Evolutionary conservation across 768 basidiomycete species (phyloP).

Genomic region (Pleurotus ostreatus): DNA sequence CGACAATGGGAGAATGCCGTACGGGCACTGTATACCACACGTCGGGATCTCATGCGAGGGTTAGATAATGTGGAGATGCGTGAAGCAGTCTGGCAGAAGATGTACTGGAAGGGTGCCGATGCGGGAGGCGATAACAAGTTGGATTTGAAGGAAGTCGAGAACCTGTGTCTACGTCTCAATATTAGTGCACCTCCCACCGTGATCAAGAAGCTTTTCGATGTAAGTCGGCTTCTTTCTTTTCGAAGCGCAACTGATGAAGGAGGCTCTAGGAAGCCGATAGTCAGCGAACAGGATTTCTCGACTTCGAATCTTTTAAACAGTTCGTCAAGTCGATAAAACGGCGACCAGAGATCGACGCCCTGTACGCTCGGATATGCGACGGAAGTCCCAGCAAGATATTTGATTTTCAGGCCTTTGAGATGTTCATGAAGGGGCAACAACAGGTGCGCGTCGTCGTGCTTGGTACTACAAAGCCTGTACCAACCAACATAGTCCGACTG

Average conservation of each 20-base stretch:
- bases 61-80: slow-evolving; percentile 6
- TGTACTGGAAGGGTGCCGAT: slow-evolving; percentile 20
- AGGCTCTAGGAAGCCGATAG: slow-evolving; percentile 60
- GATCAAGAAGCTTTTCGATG: slow-evolving; percentile 56
- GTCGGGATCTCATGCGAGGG: slow-evolving; percentile 1
- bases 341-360: slow-evolving; percentile 70
- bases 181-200: slow-evolving; percentile 51
- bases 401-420: slow-evolving; percentile 36
- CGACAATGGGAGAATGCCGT: slow-evolving; percentile 56
- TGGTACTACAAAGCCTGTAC: not conserved
- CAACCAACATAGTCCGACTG: slow-evolving; percentile 27
- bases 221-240: slow-evolving; percentile 16
- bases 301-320: slow-evolving; percentile 73
- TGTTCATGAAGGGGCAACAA: slow-evolving; percentile 41
- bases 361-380: slow-evolving; percentile 42
- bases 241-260: not conserved
- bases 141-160: slow-evolving; percentile 67
- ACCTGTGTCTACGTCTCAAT: slow-evolving; percentile 66
- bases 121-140: slow-evolving; percentile 56
- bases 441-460: slow-evolving; percentile 22
- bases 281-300: slow-evolving; percentile 51
- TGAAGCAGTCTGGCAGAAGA: slow-evolving; percentile 6
- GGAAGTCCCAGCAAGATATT: slow-evolving; percentile 28
- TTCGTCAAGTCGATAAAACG: slow-evolving; percentile 81
- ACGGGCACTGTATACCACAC: not conserved